phyloP scores from a whole-genome alignment of 2,329 filamentous ascomycete genomes.

The Neonectria magnoliae region DNA sequence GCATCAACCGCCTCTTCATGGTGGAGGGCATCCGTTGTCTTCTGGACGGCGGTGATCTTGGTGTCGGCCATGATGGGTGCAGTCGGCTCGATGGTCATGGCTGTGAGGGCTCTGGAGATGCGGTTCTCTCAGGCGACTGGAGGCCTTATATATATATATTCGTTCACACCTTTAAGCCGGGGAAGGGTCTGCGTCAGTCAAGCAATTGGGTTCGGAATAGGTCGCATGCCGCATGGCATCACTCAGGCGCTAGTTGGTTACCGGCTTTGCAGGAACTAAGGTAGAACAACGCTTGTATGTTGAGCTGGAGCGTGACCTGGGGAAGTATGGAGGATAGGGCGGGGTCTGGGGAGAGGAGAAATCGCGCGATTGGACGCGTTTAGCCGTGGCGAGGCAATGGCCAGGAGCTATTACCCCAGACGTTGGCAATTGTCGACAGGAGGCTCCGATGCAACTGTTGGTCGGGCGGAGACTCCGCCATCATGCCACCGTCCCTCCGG shows the following conservation, averaged over 20 bases:
- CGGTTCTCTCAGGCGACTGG: not conserved
- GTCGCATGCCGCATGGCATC: conserved; percentile 7
- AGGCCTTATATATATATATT: conserved; percentile 18
- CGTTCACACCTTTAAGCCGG: not conserved
- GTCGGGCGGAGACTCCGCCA: conserved; percentile 18
- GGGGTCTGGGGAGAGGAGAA: conserved; percentile 17
- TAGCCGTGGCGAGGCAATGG: not conserved
- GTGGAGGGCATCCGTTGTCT: conserved; percentile 39
- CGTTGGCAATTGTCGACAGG: conserved; percentile 10
- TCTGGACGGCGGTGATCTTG: conserved; percentile 20
- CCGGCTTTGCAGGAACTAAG: not conserved
- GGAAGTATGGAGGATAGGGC: conserved; percentile 13
- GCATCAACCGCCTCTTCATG: conserved; percentile 41
- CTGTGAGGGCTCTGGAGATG: not conserved
- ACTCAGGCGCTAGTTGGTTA: not conserved
- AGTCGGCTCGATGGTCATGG: not conserved
- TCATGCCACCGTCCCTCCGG: not conserved
- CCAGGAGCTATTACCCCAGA: not conserved
- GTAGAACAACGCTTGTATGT: not conserved
- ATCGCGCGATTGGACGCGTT: conserved; percentile 9
- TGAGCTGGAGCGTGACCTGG: conserved; percentile 4
- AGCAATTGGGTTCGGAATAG: not conserved
- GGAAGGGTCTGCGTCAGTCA: not conserved
- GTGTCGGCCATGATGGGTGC: conserved; percentile 40
- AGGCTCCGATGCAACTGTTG: conserved; percentile 8